A percentile compares a stretch with the other conserved stretches of the same genome.
Evolutionary conservation across 2,329 filamentous ascomycete genomes (phyloP).

Genomic region (Colletotrichum sp.): DNA sequence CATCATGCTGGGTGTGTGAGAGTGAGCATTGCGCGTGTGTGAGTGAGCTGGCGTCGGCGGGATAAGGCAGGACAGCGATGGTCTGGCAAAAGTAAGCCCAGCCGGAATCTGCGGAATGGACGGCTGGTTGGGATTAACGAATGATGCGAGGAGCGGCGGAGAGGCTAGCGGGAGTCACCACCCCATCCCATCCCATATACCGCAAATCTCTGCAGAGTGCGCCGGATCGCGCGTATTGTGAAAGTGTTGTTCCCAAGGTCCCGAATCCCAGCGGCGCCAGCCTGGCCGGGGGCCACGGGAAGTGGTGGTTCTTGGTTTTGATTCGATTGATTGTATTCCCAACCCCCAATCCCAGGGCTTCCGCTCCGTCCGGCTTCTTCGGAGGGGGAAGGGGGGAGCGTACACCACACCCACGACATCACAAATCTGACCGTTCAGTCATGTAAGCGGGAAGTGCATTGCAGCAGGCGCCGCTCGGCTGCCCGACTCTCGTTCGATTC

Average conservation of each 20-base stretch:
- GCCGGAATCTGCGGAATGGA: conserved; percentile 18
- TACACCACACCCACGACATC: not conserved
- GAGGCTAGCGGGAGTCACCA: not conserved
- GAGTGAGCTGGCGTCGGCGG: not conserved
- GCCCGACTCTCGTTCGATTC: not conserved
- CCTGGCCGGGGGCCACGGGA: not conserved
- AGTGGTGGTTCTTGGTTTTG: not conserved
- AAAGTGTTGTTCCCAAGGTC: not conserved
- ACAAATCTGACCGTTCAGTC: not conserved
- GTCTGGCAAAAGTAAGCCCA: not conserved
- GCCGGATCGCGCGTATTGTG: not conserved
- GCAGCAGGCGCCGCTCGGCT: not conserved
- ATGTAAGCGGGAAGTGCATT: conserved; percentile 10
- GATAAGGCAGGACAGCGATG: not conserved
- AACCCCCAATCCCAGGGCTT: not conserved
- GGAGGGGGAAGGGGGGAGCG: not conserved
- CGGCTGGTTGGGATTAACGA: not conserved
- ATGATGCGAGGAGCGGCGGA: not conserved
- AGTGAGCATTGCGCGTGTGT: not conserved
- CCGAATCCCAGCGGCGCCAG: not conserved
- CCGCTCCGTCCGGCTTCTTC: conserved; percentile 21
- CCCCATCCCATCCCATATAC: not conserved
- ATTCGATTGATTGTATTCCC: not conserved
- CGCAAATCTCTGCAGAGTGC: not conserved
- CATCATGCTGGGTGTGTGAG: not conserved